phyloP scores from a whole-genome alignment of 2,329 filamentous ascomycete species.

The Ceratocystis lukuohia region DNA sequence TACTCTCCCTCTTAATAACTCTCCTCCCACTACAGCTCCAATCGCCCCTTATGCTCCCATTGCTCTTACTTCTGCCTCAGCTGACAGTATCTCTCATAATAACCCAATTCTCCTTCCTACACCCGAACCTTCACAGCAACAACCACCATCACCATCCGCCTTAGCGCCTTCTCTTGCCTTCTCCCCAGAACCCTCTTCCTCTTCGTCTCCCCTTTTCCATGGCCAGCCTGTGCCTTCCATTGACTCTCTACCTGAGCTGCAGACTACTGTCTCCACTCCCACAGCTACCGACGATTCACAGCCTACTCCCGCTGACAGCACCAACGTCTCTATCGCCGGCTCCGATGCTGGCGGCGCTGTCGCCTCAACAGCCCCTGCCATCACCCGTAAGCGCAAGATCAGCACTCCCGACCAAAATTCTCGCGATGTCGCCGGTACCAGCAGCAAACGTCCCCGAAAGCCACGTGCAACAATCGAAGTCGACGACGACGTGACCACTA shows the following conservation, averaged over 20 bases:
- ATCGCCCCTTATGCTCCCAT: background rate
- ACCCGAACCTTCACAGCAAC: conserved; percentile 2
- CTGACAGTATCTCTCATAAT: background rate
- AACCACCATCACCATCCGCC: background rate
- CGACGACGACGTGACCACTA: conserved; percentile 9
- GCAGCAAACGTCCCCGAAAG: conserved; percentile 20
- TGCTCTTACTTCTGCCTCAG: background rate
- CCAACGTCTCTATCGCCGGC: conserved; percentile 12
- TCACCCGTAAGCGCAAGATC: conserved; percentile 11
- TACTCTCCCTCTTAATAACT: background rate
- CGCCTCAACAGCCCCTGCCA: background rate
- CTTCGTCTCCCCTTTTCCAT: background rate
- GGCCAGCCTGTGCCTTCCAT: conserved; percentile 2
- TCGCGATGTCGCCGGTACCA: background rate
- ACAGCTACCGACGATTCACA: conserved; percentile 16
- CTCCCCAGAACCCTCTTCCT: background rate
- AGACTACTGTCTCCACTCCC: conserved; percentile 13
- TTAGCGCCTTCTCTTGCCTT: background rate
- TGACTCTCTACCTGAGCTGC: conserved; percentile 16
- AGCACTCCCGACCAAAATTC: background rate
- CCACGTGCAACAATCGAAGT: conserved; percentile 24
- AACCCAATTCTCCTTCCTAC: background rate
- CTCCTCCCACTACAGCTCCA: background rate
- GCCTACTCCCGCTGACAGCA: conserved; percentile 14
- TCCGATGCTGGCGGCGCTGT: conserved; percentile 5